These are phyloP conservation scores for Camelina hispida DNA, from an alignment of 345 rosid genomes.

Conservation along the genomic window DNA sequence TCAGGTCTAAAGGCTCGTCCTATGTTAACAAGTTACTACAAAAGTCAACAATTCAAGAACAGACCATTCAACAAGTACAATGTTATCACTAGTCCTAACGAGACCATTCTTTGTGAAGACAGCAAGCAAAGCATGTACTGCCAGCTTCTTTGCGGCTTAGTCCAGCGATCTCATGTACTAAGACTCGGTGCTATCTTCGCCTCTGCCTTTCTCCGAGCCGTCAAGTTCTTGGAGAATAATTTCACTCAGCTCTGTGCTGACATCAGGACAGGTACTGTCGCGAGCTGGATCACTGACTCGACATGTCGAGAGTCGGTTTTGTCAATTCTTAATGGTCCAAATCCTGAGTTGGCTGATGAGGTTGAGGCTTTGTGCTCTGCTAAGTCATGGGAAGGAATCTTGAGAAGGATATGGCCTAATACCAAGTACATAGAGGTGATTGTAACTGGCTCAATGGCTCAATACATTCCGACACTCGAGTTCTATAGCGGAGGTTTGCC, in stretches of 20 bases:
- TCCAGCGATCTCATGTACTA: slow-evolving; percentile 69
- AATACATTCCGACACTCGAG: slow-evolving; percentile 80
- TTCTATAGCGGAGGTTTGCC: slow-evolving; percentile 84
- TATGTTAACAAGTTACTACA: slow-evolving; percentile 65
- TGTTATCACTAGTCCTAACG: slow-evolving; percentile 77
- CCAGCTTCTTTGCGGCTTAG: slow-evolving; percentile 81
- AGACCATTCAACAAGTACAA: slow-evolving; percentile 50
- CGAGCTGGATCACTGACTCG: slow-evolving; percentile 80
- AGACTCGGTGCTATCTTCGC: slow-evolving; percentile 89
- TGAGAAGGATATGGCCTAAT: slow-evolving; percentile 75
- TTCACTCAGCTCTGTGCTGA: slow-evolving; percentile 72
- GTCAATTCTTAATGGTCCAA: slow-evolving; percentile 47
- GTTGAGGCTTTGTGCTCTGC: slow-evolving; percentile 51
- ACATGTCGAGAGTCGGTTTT: slow-evolving; percentile 58
- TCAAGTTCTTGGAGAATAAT: slow-evolving; percentile 78
- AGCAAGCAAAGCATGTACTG: slow-evolving; percentile 92
- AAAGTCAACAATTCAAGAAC: slow-evolving; percentile 57
- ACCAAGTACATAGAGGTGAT: slow-evolving; percentile 88
- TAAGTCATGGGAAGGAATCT: slow-evolving; percentile 82
- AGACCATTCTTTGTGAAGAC: slow-evolving; percentile 79
- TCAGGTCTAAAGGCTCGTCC: slow-evolving; percentile 66
- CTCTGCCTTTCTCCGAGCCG: slow-evolving; percentile 79
- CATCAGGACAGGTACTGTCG: slow-evolving; percentile 64
- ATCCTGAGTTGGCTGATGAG: slow-evolving; percentile 56
- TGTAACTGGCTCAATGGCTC: slow-evolving; percentile 93